phyloP scores from a whole-genome alignment of 2,329 filamentous ascomycete genomes.

The Neonectria coccinea region DNA sequence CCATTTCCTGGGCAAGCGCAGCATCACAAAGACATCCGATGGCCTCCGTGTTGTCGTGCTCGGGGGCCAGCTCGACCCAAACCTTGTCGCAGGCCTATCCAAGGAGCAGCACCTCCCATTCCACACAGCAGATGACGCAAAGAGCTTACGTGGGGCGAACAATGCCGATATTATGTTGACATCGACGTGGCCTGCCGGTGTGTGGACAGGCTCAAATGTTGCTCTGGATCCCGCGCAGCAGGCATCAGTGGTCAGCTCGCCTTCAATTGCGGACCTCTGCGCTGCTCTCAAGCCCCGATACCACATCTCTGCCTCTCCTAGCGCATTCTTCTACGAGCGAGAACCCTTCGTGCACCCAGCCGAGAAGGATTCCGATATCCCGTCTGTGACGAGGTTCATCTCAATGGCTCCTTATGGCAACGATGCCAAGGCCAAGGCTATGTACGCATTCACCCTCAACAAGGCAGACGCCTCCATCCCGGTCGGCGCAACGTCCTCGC shows the following conservation, averaged over 20 bases:
- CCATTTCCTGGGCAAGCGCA: slow-evolving; percentile 88
- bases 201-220: slow-evolving; percentile 77
- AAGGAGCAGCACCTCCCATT: slow-evolving; percentile 81
- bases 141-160: slow-evolving; percentile 79
- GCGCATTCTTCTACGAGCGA: slow-evolving; percentile 82
- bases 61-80: slow-evolving; percentile 77
- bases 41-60: slow-evolving; percentile 89
- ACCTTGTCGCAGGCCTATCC: slow-evolving; percentile 71
- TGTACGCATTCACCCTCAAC: slow-evolving; percentile 83
- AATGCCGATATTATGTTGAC: slow-evolving; percentile 89
- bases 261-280: slow-evolving; percentile 82
- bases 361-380: slow-evolving; percentile 59
- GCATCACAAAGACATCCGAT: slow-evolving; percentile 88
- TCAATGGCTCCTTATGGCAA: slow-evolving; percentile 86
- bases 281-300: slow-evolving; percentile 88
- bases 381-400: slow-evolving; percentile 85
- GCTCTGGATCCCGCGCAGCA: slow-evolving; percentile 65
- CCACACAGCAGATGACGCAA: slow-evolving; percentile 82
- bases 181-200: slow-evolving; percentile 81
- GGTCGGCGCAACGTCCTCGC: slow-evolving; percentile 78
- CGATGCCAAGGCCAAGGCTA: slow-evolving; percentile 78
- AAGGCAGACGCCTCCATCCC: slow-evolving; percentile 74
- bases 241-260: slow-evolving; percentile 65
- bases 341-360: slow-evolving; percentile 87
- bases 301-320: slow-evolving; percentile 79